Evolutionary conservation across 495 filamentous ascomycete genomes (phyloP), one percentile per base, ranked within the genome.

Genomic region (Penicillium atrosanguineum): DNA sequence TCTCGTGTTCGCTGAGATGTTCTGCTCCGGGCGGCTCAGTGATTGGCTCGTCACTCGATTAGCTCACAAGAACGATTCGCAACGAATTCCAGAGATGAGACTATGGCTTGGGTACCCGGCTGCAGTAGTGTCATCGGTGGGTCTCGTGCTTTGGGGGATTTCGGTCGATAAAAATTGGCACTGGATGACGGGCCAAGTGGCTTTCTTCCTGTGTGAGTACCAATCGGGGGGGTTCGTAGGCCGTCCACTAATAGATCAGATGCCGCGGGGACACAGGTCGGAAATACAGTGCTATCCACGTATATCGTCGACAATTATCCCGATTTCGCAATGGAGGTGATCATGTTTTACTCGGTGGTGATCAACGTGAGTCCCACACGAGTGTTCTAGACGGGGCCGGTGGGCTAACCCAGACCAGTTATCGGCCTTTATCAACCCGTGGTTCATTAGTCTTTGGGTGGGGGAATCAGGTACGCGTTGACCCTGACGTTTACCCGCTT

Each of bases 341-440:
- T 81, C 44, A 79, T 73, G 7, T 82, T 80, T 55, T 81, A 81
- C 49, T 60, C 70, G 16, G 79, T 82, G 18, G 52, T 79, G 28
- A 65, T 82, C 34, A 82, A 82, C 56, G 48, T 77, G 36, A 59
- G 47, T 34, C 7, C n/a, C 23, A 15, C 21, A 18, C 19, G 7
- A 16, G 1, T 8, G 11, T 43, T 49, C 37, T 31, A 18, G 19
- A 21, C 12, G 14, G 6, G 15, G 19, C 15, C 7, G 2, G 37
- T 52, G 26, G 15, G 20, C 40, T 41, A 14, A n/a, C 18, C 19
- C 8, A 11, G 12, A 14, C 16, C 26, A 55, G 52, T 29, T 49
- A 25, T 48, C 52, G 7, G 52, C 52, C 19, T 49, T 49, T 23
- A 55, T 55, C 37, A 55, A 34, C 20, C 52, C 52, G n/a, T 49